Percentiles rank a stretch among this genome's conserved stretches.
Conservation (phyloP, 345 rosid species). For the Linum lewisii region DNA sequence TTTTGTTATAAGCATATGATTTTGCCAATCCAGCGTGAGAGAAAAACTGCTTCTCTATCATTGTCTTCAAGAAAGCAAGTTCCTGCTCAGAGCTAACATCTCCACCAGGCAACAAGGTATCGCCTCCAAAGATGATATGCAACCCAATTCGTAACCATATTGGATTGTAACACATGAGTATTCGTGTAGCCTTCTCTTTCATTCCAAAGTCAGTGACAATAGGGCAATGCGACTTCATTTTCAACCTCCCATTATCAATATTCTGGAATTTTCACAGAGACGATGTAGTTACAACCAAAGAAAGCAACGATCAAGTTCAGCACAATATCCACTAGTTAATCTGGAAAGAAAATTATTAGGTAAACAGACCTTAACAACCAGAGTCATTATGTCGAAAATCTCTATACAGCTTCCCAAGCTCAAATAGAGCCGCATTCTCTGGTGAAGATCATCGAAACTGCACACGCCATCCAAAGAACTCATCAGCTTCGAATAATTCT, state of each 20-base stretch:
- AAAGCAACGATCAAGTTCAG: neutral
- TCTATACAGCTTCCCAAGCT: conserved; percentile 60
- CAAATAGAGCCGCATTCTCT: conserved; percentile 56
- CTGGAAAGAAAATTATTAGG: neutral
- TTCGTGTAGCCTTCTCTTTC: conserved; percentile 60
- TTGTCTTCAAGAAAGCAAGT: conserved; percentile 57
- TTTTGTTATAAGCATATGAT: conserved; percentile 80
- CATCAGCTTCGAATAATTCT: conserved; percentile 24
- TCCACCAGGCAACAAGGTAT: conserved; percentile 51
- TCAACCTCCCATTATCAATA: conserved; percentile 86
- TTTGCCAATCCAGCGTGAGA: conserved; percentile 63
- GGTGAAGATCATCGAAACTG: conserved; percentile 81
- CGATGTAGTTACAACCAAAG: neutral
- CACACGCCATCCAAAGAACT: conserved; percentile 63
- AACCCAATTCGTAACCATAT: conserved; percentile 82
- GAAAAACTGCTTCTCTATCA: conserved; percentile 70
- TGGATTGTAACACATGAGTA: conserved; percentile 63
- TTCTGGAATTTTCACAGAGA: conserved; percentile 31
- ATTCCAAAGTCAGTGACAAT: conserved; percentile 82
- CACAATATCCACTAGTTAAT: neutral
- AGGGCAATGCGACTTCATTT: conserved; percentile 77
- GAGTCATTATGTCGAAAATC: conserved; percentile 51
- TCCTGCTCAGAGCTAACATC: conserved; percentile 46
- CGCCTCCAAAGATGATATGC: conserved; percentile 68
- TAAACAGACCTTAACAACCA: conserved; percentile 51